These are phyloP conservation scores for Alternaria sp. DNA, from an alignment of 2,329 filamentous ascomycete species.

Conservation along the genomic window DNA sequence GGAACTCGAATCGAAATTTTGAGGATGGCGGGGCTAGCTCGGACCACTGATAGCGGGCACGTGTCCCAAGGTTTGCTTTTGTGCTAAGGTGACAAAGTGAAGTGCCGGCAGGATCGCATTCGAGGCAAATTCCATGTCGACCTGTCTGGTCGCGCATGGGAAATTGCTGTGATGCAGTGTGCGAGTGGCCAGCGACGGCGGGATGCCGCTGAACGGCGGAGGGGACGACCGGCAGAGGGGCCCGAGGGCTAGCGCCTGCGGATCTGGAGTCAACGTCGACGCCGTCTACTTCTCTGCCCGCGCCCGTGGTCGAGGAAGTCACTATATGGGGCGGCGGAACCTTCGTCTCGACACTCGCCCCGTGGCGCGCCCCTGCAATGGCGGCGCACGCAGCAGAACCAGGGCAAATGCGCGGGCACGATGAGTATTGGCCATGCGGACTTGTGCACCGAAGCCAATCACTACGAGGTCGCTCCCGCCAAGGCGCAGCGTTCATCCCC, in stretches of 20 bases:
- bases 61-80: background rate
- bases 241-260: background rate
- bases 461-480: background rate
- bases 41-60: background rate
- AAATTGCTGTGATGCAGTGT: background rate
- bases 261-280: background rate
- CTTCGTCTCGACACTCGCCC: background rate
- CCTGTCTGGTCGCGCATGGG: background rate
- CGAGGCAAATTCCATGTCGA: background rate
- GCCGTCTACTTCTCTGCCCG: background rate
- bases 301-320: background rate
- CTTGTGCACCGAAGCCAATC: constrained; percentile 10
- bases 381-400: background rate
- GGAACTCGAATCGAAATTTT: background rate
- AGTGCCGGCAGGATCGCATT: background rate
- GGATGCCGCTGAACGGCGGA: background rate
- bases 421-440: background rate
- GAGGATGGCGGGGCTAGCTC: background rate
- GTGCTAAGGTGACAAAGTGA: background rate
- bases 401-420: background rate
- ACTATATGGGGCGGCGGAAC: background rate
- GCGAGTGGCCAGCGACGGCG: background rate
- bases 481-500: background rate
- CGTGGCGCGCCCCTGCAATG: background rate
- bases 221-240: background rate